These are phyloP conservation scores for Coriolopsis trogii DNA, from an alignment of 1,284 basidiomycete genomes.

Conservation along the genomic window DNA sequence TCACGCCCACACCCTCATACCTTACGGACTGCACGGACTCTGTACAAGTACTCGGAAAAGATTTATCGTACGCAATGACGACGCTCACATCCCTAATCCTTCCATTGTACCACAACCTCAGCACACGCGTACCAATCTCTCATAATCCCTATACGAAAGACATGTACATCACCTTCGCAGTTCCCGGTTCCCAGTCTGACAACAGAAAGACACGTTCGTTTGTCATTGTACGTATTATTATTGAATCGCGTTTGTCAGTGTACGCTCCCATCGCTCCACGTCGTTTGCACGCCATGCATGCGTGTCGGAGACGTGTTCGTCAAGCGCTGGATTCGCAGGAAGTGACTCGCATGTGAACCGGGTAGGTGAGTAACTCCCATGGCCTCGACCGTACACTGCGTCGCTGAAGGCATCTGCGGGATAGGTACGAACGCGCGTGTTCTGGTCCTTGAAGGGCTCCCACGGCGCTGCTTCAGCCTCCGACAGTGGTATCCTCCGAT, in stretches of 20 bases:
- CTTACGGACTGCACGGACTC: constrained; percentile 10
- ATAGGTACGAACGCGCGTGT: too few relatives aligned
- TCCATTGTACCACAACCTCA: constrained; percentile 17
- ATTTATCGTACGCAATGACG: constrained; percentile 11
- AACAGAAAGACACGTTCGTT: constrained; percentile 12
- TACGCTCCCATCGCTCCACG: too few relatives aligned
- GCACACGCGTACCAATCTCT: not conserved
- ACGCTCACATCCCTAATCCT: constrained; percentile 13
- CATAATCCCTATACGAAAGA: constrained; percentile 9
- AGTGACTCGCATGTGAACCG: too few relatives aligned
- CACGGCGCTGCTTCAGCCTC: too few relatives aligned
- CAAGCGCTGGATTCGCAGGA: not conserved
- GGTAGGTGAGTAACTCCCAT: too few relatives aligned
- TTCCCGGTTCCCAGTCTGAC: not conserved
- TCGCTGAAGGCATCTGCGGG: too few relatives aligned
- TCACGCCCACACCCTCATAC: not conserved
- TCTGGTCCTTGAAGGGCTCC: too few relatives aligned
- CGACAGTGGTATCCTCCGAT: too few relatives aligned
- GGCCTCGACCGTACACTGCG: too few relatives aligned
- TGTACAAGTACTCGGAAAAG: constrained; percentile 12
- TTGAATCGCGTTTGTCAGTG: not conserved
- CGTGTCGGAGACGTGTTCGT: not conserved
- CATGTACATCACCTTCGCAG: constrained; percentile 9
- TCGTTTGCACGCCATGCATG: not conserved
- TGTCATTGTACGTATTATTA: constrained; percentile 7